A percentile compares a stretch with the other conserved stretches of the same genome.
Conservation (phyloP, 768 basidiomycete genomes). For the Lentinula edodes region DNA sequence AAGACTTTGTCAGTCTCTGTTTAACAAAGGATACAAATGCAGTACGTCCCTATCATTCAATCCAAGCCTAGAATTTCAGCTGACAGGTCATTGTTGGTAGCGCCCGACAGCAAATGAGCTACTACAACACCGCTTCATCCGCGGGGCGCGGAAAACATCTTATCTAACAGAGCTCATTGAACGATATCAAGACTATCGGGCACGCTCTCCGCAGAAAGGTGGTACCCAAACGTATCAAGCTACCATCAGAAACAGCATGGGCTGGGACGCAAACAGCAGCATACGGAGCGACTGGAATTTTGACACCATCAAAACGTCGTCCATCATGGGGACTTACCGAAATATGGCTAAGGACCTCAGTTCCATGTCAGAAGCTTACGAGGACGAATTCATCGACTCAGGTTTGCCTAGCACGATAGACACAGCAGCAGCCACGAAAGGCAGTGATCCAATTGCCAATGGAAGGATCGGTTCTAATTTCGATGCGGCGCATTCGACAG, state of each 20-base stretch:
- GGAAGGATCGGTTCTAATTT: constrained; percentile 43
- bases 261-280: constrained; percentile 71
- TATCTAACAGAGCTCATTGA: constrained; percentile 86
- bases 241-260: constrained; percentile 48
- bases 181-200: constrained; percentile 73
- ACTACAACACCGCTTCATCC: constrained; percentile 91
- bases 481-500: constrained; percentile 63
- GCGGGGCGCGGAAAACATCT: constrained; percentile 73
- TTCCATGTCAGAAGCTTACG: constrained; percentile 41
- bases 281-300: constrained; percentile 96
- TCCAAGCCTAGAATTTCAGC: not conserved
- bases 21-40: constrained; percentile 85
- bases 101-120: constrained; percentile 90
- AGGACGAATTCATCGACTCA: constrained; percentile 48
- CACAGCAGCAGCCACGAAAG: constrained; percentile 58
- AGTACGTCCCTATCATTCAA: constrained; percentile 39
- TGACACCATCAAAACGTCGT: constrained; percentile 71
- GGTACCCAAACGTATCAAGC: constrained; percentile 46
- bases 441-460: constrained; percentile 45
- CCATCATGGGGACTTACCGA: constrained; percentile 74
- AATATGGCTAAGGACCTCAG: constrained; percentile 65
- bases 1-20: constrained; percentile 88
- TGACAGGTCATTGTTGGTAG: constrained; percentile 30
- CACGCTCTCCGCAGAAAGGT: constrained; percentile 54
- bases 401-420: constrained; percentile 53